Base-by-base conservation (phyloP, 2,329 filamentous ascomycete genomes). In the Catunica adiposa region DNA sequence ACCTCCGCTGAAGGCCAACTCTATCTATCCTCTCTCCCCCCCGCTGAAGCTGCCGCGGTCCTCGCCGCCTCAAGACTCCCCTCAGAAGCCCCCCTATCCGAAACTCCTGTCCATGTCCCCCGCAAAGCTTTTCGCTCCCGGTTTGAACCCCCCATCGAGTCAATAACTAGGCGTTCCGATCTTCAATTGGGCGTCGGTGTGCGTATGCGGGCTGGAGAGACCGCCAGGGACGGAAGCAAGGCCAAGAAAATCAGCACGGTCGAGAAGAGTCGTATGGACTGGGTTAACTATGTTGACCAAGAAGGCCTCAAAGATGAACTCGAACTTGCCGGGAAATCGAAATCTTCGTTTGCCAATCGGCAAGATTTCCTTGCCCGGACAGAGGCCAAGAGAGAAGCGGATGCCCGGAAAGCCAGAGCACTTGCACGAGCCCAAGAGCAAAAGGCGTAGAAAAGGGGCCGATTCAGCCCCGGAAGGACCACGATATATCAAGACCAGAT, bases 181-280 rank as follows among this genome's bases (percentile, higher is more conserved):
- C 70, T 83, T 54, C 75, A 81, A 61, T 73, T 83, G 15, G 75
- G 78, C 48, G 66, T 80, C 60, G 68, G 72, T 8, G 68, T 71
- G 38, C 66, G 74, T 38, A 67, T 75, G 54, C 69, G 70, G 62
- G 71, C 74, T 52, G 72, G 70, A 54, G 74, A 72, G 58, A 69
- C 68, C 47, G 71, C 72, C 15, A 72, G 75, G 58, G 75, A 78
- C 51, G 34, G 14, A 7, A 31, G 25, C 3, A 52, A 51, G 7
- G 58, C 58, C 11, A 79, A 77, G 71, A 84, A 84, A 64, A 70
- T 84, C 61, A 85, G 82, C 64, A 82, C 80, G 15, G 79, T 84
- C 15, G 80, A 85, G 68, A 84, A 84, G 73, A 83, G 79, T 62
- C 74, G 79, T 54, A 81, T 85, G 76, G 82, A 85, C 66, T 85